phyloP scores from a whole-genome alignment of 176 grass and related monocot species.

The Saccharum spontaneum region DNA sequence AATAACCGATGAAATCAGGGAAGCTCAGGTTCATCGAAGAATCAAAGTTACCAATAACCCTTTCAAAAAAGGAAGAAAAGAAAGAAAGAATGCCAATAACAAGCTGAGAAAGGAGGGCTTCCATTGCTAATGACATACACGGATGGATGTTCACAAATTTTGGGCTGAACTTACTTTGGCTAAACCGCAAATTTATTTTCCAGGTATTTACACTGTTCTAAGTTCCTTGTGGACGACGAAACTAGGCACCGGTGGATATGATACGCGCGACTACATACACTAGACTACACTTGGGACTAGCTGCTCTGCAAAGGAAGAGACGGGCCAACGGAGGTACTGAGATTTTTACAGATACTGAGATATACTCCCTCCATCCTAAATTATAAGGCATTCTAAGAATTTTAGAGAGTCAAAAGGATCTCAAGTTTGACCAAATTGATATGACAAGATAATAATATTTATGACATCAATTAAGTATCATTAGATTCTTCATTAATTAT shows the following conservation, averaged over 20 bases:
- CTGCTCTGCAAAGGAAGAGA: not conserved
- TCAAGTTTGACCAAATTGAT: no score
- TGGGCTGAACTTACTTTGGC: slow-evolving; percentile 5
- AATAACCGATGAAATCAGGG: not conserved
- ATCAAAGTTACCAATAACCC: not conserved
- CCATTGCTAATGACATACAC: not conserved
- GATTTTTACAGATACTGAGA: slow-evolving; percentile 1
- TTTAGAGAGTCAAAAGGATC: no score
- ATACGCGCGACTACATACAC: slow-evolving; percentile 26
- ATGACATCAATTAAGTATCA: no score
- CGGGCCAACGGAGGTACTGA: not conserved
- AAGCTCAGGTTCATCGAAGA: not conserved
- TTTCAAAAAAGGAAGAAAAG: not conserved
- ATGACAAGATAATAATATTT: no score
- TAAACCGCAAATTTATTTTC: slow-evolving; percentile 40
- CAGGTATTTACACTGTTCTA: slow-evolving; percentile 54
- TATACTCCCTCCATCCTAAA: no score
- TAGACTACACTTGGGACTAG: slow-evolving; percentile 19
- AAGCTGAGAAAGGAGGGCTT: not conserved
- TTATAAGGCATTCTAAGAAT: no score
- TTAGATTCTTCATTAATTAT: no score
- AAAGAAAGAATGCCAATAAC: not conserved
- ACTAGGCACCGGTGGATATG: slow-evolving; percentile 20
- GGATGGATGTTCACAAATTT: not conserved
- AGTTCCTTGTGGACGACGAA: slow-evolving; percentile 18